phyloP scores from a whole-genome alignment of 108 stramenopile genomes.

The Fragilariopsis cylindrus region DNA sequence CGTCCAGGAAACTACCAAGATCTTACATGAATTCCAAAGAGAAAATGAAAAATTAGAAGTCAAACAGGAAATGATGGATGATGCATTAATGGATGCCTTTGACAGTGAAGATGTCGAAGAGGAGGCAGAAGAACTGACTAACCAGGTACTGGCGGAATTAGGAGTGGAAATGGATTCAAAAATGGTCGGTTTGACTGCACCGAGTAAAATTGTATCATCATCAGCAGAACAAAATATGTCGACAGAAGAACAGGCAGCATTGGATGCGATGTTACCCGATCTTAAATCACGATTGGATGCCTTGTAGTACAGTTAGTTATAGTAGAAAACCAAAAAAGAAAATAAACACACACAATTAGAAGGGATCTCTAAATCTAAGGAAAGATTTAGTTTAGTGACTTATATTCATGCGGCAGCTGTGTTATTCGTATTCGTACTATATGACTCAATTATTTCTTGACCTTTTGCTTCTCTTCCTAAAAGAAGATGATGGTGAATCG shows the following conservation, averaged over 20 bases:
- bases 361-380: no score
- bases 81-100: constrained; percentile 80
- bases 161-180: constrained; percentile 80
- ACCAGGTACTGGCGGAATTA: constrained; percentile 81
- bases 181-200: constrained; percentile 79
- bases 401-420: no score
- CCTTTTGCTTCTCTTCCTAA: no score
- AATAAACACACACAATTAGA: no score
- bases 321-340: no score
- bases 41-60: constrained; percentile 68
- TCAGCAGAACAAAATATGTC: constrained; percentile 24
- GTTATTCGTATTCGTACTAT: no score
- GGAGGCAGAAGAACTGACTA: constrained; percentile 73
- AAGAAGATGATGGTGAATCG: no score
- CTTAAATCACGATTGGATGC: constrained; percentile 80
- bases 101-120: constrained; percentile 78
- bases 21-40: constrained; percentile 65
- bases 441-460: no score
- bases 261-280: constrained; percentile 71
- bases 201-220: constrained; percentile 33
- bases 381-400: no score
- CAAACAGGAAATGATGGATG: constrained; percentile 86
- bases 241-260: constrained; percentile 59
- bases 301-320: constrained; percentile 28
- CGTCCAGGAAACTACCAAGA: constrained; percentile 67